Conservation (phyloP, 2,329 filamentous ascomycete genomes). For the Arachnomyces sp. region DNA sequence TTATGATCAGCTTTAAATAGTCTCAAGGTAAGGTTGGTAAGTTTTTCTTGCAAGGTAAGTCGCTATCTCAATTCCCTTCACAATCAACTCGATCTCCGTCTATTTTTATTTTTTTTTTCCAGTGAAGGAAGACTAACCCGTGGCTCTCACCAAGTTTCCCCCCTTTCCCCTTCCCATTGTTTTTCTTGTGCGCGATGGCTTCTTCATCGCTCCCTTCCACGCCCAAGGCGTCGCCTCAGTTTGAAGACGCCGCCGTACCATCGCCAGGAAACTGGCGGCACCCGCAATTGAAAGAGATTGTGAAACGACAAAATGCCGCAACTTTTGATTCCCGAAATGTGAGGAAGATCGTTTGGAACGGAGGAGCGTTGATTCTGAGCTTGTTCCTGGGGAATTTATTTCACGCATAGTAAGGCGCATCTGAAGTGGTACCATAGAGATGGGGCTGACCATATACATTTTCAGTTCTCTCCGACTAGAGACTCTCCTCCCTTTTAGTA, state of each 20-base stretch:
- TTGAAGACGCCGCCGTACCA: constrained; percentile 20
- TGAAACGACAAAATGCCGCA: constrained; percentile 66
- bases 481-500: constrained; percentile 26
- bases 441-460: constrained; percentile 14
- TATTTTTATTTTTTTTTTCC: neutral
- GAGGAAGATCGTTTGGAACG: constrained; percentile 61
- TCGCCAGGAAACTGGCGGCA: constrained; percentile 79
- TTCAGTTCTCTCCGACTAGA: constrained; percentile 30
- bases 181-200: constrained; percentile 24
- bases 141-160: neutral
- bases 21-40: constrained; percentile 16
- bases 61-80: no score
- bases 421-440: neutral
- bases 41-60: constrained; percentile 9
- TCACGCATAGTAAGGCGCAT: constrained; percentile 28
- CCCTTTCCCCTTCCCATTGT: constrained; percentile 3
- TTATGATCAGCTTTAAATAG: neutral
- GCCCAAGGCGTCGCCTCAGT: constrained; percentile 25
- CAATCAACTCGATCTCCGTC: neutral
- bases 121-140: constrained; percentile 4
- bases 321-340: constrained; percentile 75
- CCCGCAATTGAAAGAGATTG: constrained; percentile 80
- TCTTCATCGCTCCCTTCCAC: constrained; percentile 35
- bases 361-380: constrained; percentile 45
- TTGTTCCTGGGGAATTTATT: constrained; percentile 38